These are phyloP conservation scores for Paramecium sonneborni DNA, from an alignment of 73 alveolate species.

Conservation along the genomic window DNA sequence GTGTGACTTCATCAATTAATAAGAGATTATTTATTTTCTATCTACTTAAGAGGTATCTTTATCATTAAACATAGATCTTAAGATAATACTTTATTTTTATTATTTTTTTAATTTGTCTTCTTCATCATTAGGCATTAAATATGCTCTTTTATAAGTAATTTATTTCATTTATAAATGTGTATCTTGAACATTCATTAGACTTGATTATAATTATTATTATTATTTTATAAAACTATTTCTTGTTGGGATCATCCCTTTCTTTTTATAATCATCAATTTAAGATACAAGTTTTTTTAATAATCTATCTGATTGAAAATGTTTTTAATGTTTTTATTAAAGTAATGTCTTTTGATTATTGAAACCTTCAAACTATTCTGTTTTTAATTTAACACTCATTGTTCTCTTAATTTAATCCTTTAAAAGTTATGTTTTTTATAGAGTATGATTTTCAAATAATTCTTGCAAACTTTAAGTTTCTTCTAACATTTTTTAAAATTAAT, in stretches of 20 bases:
- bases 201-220: neutral
- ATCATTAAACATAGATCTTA: constrained; percentile 12
- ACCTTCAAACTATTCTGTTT: neutral
- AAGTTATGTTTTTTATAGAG: neutral
- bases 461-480: neutral
- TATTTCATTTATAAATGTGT: constrained; percentile 6
- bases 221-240: neutral
- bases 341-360: neutral
- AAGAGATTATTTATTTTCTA: neutral
- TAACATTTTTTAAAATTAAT: neutral
- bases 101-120: neutral
- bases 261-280: constrained; percentile 21
- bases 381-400: constrained; percentile 17
- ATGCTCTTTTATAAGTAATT: neutral
- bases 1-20: neutral
- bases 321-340: neutral
- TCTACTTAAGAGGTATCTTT: constrained; percentile 5
- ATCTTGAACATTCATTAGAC: neutral
- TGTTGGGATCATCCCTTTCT: neutral
- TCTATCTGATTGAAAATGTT: neutral
- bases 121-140: constrained; percentile 21
- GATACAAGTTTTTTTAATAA: neutral
- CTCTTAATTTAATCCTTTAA: neutral
- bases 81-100: neutral
- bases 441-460: neutral